phyloP scores from a whole-genome alignment of 2,329 filamentous ascomycete genomes.

The Elsinoe ampelina region DNA sequence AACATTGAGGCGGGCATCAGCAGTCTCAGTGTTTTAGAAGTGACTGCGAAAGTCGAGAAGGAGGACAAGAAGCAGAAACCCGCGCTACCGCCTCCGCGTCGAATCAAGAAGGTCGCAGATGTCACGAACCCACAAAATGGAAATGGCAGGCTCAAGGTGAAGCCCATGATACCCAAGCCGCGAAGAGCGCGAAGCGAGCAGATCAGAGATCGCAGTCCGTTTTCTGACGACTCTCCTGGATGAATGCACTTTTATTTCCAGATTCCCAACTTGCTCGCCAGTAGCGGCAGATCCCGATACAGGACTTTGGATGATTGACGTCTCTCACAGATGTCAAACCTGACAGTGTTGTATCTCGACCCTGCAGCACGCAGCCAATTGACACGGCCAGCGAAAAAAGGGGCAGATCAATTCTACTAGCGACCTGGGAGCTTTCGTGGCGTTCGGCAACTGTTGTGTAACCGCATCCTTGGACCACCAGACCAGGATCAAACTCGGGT shows the following conservation, averaged over 20 bases:
- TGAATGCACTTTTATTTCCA: conserved; percentile 6
- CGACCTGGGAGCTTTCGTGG: neutral
- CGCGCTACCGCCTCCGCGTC: conserved; percentile 70
- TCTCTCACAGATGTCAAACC: neutral
- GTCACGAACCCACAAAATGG: conserved; percentile 20
- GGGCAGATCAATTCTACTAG: neutral
- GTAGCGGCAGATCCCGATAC: too few relatives aligned
- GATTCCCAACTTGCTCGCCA: conserved; percentile 8
- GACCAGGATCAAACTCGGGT: neutral
- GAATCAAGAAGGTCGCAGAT: conserved; percentile 32
- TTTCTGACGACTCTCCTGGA: conserved; percentile 18
- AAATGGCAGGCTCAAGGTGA: conserved; percentile 15
- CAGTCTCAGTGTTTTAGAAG: conserved; percentile 64
- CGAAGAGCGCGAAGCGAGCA: conserved; percentile 10
- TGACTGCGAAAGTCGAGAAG: conserved; percentile 58
- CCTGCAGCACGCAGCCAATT: neutral
- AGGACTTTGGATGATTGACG: too few relatives aligned
- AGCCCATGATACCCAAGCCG: conserved; percentile 11
- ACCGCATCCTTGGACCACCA: neutral
- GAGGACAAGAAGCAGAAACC: conserved; percentile 71
- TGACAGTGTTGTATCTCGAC: neutral
- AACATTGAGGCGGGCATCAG: conserved; percentile 61
- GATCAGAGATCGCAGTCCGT: conserved; percentile 18
- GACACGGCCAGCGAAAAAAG: neutral
- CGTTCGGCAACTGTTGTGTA: conserved; percentile 1